Conservation (phyloP, 2,329 filamentous ascomycete species). For the Cercospora canescens region DNA sequence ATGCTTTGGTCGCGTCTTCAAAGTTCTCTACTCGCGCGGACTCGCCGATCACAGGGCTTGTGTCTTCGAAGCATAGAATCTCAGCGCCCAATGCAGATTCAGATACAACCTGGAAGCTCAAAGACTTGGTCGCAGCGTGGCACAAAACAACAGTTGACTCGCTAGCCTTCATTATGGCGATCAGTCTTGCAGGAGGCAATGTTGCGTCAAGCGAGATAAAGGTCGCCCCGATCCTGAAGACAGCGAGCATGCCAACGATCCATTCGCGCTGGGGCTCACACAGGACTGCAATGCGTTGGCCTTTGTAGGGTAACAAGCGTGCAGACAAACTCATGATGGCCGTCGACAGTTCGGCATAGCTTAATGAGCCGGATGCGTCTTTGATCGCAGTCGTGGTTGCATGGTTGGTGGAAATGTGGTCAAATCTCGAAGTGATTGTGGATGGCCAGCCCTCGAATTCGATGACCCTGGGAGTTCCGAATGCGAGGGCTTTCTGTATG, state of each 20-base stretch:
- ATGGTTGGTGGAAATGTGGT: neutral
- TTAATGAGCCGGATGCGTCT: slow-evolving; percentile 11
- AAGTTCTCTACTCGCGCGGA: neutral
- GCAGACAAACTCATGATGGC: slow-evolving; percentile 1
- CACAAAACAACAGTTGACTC: slow-evolving; percentile 16
- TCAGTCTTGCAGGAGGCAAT: slow-evolving; percentile 13
- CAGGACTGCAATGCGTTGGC: slow-evolving; percentile 15
- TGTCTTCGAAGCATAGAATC: slow-evolving; percentile 12
- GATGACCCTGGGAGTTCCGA: slow-evolving; percentile 1
- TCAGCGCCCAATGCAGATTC: neutral
- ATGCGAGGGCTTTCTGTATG: slow-evolving; percentile 13
- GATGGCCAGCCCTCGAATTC: slow-evolving; percentile 12
- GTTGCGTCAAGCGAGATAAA: slow-evolving; percentile 22
- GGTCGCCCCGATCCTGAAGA: slow-evolving; percentile 10
- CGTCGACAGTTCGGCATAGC: slow-evolving; percentile 14
- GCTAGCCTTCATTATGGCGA: slow-evolving; percentile 15
- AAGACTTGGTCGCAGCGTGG: slow-evolving; percentile 7
- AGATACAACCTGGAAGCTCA: neutral
- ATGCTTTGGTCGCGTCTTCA: slow-evolving; percentile 14
- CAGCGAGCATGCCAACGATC: slow-evolving; percentile 18
- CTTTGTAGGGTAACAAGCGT: slow-evolving; percentile 6
- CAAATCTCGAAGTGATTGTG: slow-evolving; percentile 17
- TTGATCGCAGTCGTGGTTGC: slow-evolving; percentile 6
- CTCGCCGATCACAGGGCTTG: neutral
- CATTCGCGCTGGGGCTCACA: slow-evolving; percentile 16